Evolutionary conservation across 1,284 basidiomycete species (phyloP).

Genomic region (Fomitiporia mediterranea): DNA sequence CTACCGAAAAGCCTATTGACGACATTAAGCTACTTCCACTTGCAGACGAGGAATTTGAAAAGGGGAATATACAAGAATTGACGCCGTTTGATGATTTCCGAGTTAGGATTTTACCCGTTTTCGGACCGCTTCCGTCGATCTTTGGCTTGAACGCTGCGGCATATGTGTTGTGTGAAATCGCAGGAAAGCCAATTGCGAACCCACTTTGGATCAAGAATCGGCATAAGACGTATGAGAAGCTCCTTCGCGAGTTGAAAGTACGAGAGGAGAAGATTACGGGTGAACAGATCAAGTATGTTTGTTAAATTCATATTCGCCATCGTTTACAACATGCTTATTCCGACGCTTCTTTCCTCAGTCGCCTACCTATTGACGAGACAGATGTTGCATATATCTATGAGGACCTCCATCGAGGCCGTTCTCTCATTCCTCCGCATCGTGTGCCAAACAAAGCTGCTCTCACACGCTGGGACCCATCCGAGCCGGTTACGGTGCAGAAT

Average conservation of each 20-base stretch:
- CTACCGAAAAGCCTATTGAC: slow-evolving; percentile 82
- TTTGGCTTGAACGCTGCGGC: slow-evolving; percentile 88
- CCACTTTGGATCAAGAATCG: slow-evolving; percentile 82
- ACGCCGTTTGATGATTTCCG: slow-evolving; percentile 93
- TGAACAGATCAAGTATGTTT: slow-evolving; percentile 45
- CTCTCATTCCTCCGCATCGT: slow-evolving; percentile 69
- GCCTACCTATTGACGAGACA: slow-evolving; percentile 73
- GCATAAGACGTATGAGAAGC: slow-evolving; percentile 78
- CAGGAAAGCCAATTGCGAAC: slow-evolving; percentile 76
- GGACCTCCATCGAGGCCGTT: slow-evolving; percentile 79
- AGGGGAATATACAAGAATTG: slow-evolving; percentile 87
- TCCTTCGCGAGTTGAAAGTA: slow-evolving; percentile 70
- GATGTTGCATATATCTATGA: slow-evolving; percentile 84
- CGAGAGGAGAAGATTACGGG: slow-evolving; percentile 66
- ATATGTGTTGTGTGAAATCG: slow-evolving; percentile 81
- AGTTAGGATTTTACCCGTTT: slow-evolving; percentile 83
- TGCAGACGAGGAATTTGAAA: slow-evolving; percentile 88
- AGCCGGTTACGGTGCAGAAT: slow-evolving; percentile 68
- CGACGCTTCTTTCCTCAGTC: slow-evolving; percentile 37
- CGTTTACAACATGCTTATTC: not conserved
- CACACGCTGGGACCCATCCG: slow-evolving; percentile 72
- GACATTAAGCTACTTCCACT: slow-evolving; percentile 88
- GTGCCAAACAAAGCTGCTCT: slow-evolving; percentile 69
- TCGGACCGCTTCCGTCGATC: slow-evolving; percentile 80
- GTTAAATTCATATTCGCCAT: not conserved